phyloP scores from a whole-genome alignment of 2,329 filamentous ascomycete species.

The Xylaria sp. region DNA sequence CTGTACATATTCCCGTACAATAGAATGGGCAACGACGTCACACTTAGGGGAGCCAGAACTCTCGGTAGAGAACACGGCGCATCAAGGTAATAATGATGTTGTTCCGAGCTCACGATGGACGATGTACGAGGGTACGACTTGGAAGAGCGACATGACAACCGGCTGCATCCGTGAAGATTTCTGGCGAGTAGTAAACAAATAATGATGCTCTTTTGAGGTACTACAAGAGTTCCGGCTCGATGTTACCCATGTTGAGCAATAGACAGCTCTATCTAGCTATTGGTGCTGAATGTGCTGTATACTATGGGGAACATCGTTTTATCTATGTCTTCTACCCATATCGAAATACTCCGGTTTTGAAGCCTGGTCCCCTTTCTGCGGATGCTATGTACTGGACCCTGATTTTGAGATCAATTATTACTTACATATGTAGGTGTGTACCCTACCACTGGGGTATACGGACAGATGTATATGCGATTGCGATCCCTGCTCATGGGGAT shows the following conservation, averaged over 20 bases:
- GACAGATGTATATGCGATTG: not conserved
- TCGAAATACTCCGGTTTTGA: not conserved
- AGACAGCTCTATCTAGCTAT: not conserved
- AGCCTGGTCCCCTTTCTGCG: not conserved
- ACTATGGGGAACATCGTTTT: not conserved
- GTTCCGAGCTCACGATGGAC: slow-evolving; percentile 7
- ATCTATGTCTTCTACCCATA: not conserved
- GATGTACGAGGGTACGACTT: not conserved
- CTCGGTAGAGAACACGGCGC: slow-evolving; percentile 1
- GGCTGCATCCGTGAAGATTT: no score
- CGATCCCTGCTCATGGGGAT: not conserved
- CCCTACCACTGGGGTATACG: not conserved
- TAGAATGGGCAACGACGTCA: slow-evolving; percentile 31
- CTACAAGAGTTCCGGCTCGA: not conserved
- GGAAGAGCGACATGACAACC: no score
- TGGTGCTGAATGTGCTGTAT: not conserved
- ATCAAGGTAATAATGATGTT: slow-evolving; percentile 17
- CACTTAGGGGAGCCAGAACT: slow-evolving; percentile 17
- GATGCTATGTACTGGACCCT: not conserved
- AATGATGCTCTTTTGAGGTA: not conserved
- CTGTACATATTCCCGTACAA: slow-evolving; percentile 9
- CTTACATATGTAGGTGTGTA: slow-evolving; percentile 2
- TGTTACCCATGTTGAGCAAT: not conserved
- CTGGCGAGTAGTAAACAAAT: not conserved
- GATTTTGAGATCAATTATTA: not conserved